Evolutionary conservation across 2,329 filamentous ascomycete species (phyloP).

Genomic region (Hypoxylon rubiginosum): DNA sequence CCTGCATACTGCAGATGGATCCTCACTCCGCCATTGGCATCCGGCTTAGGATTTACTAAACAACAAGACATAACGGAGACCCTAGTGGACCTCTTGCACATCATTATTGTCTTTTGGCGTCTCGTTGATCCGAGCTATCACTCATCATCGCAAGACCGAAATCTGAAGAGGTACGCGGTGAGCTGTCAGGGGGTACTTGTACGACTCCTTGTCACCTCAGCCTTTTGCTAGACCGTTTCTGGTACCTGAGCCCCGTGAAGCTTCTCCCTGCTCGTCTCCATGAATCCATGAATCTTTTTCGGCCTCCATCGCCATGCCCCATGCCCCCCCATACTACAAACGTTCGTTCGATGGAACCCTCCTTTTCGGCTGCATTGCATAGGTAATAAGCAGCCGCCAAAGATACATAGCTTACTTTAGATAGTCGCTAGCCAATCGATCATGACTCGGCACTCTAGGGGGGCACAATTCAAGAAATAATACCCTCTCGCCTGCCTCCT

Average conservation of each 20-base stretch:
- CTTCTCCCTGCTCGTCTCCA: constrained; percentile 29
- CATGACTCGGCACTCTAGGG: constrained; percentile 38
- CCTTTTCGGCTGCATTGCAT: constrained; percentile 53
- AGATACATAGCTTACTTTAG: constrained; percentile 43
- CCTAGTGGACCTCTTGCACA: constrained; percentile 39
- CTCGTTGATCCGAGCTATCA: constrained; percentile 28
- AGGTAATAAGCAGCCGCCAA: constrained; percentile 48
- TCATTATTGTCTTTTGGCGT: constrained; percentile 39
- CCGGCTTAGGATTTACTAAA: constrained; percentile 31
- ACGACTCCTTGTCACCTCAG: constrained; percentile 39
- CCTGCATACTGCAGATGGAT: constrained; percentile 46
- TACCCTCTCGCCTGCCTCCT: constrained; percentile 45
- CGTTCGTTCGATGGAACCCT: constrained; percentile 40
- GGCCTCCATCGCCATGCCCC: constrained; percentile 2
- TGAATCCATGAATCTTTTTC: constrained; percentile 8
- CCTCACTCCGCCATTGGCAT: constrained; percentile 34
- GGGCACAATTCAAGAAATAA: constrained; percentile 49
- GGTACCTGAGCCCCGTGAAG: constrained; percentile 36
- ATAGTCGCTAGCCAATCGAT: constrained; percentile 50
- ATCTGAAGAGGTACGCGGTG: constrained; percentile 33
- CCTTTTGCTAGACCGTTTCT: constrained; percentile 40
- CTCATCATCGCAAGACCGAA: constrained; percentile 21
- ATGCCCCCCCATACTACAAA: constrained; percentile 11
- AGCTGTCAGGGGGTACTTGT: constrained; percentile 32
- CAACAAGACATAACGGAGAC: constrained; percentile 28